Evolutionary conservation across 352 stramenopile species (phyloP).

Genomic region (Phytopythium boreale): DNA sequence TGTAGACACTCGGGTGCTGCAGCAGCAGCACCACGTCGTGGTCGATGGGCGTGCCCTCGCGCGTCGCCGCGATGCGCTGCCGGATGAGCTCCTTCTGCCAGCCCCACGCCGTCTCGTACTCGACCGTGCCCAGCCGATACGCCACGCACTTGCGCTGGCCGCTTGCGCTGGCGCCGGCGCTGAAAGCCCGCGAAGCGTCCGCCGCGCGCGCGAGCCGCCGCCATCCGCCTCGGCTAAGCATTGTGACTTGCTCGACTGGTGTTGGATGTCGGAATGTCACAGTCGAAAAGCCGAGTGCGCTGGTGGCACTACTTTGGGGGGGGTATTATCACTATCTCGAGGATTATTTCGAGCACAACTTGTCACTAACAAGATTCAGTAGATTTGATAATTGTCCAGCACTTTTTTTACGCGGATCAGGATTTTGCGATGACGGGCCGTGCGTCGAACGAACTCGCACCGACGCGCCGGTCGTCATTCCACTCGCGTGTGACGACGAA

Average conservation of each 20-base stretch:
- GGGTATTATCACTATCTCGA: too few species aligned
- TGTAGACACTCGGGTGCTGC: constrained; percentile 96
- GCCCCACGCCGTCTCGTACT: constrained; percentile 84
- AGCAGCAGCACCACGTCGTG: constrained; percentile 49
- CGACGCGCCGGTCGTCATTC: neutral
- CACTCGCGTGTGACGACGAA: neutral
- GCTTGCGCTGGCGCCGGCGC: neutral
- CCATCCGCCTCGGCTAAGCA: neutral
- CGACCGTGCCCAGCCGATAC: constrained; percentile 65
- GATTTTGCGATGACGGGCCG: too few species aligned
- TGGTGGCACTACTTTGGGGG: too few species aligned
- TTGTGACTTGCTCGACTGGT: neutral
- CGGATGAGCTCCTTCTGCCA: constrained; percentile 89
- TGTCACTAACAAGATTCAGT: too few species aligned
- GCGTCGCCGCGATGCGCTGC: constrained; percentile 57
- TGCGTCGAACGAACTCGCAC: neutral
- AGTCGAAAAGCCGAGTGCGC: neutral
- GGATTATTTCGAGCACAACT: too few species aligned
- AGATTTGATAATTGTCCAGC: too few species aligned
- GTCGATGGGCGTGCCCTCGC: constrained; percentile 35
- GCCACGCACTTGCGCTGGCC: constrained; percentile 49
- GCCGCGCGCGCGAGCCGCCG: neutral
- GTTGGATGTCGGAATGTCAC: neutral
- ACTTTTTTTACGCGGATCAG: too few species aligned
- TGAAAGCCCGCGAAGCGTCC: neutral